Evolutionary conservation across 2,329 filamentous ascomycete species (phyloP), one percentile per base, ranked within the genome.

Genomic region (Mycosphaerella arachidis): DNA sequence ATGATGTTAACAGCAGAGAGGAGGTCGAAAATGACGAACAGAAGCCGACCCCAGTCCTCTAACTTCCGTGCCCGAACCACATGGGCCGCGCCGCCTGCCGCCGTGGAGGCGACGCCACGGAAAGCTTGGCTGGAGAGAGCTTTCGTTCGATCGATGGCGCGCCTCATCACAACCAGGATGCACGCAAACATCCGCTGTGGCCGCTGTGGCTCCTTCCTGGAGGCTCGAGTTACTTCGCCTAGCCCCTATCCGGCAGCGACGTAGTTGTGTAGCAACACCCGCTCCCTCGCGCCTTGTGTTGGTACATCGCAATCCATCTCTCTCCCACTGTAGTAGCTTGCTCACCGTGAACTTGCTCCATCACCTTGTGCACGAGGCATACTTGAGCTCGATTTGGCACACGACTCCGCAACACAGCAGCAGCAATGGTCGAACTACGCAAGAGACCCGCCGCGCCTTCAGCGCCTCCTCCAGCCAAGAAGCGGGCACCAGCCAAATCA

Each of bases 361-460:
- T 52, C 9, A 9, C n/a, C 40, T 18, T 18, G 3, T 43, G 1
- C 40, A 16, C 40, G 24, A 24, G 24, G 40, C 40, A 18, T n/a
- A 18, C 40, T 43, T 43, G 13, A n/a, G 1, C 40, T 18, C 16
- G 4, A 43, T 43, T 16, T 16, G 16, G 40, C 18, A 43, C 8
- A 43, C 40, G 40, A 43, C n/a, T 43, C 40, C 40, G 18, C 40
- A 4, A 31, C 27, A 20, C 27, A 16, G 13, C 30, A 52, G 27
- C 18, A 18, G 59, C 55, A 20, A 81, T 81, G 78, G 83, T 85
- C 63, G 84, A 86, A 74, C 79, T 87, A 53, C 81, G 84, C 71
- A 87, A 87, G 75, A 82, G 84, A 72, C 84, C 85, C 72, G 80
- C 82, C 52, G 79, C 81, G 46, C 78, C 79, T 30, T 77, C 79